A percentile compares a stretch with the other conserved stretches of the same genome.
phyloP scores from a whole-genome alignment of 139 green algal species.

The Nannochloris sp. region DNA sequence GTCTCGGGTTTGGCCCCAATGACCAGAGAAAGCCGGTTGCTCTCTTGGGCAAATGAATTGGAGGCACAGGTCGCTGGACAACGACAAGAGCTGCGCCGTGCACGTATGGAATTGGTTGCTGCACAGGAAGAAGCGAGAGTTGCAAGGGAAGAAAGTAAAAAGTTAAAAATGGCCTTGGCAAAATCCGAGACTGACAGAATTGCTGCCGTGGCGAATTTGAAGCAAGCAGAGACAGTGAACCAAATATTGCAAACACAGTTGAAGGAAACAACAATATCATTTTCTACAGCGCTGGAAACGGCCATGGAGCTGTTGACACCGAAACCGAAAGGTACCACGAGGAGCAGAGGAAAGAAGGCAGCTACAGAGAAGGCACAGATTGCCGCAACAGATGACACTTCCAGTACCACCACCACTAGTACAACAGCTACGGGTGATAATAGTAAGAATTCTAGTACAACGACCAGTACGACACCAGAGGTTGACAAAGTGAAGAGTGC shows the following conservation, averaged over 20 bases:
- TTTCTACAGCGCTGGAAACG: conserved; percentile 28
- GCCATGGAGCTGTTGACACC: conserved; percentile 19
- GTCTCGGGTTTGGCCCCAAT: conserved; percentile 1
- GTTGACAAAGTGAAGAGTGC: neutral
- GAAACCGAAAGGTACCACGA: neutral
- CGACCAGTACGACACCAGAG: neutral
- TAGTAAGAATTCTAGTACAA: neutral
- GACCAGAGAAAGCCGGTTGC: conserved; percentile 36
- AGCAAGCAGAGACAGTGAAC: conserved; percentile 23
- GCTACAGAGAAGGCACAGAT: neutral
- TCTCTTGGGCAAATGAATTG: conserved; percentile 39
- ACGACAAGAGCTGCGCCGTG: conserved; percentile 31
- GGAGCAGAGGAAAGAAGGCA: neutral
- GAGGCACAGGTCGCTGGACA: conserved; percentile 28
- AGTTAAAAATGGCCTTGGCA: conserved; percentile 16
- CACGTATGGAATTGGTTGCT: conserved; percentile 37
- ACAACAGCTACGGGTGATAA: neutral
- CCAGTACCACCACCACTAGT: neutral
- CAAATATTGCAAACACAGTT: conserved; percentile 33
- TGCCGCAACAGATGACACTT: neutral
- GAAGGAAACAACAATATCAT: conserved; percentile 24
- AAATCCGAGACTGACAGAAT: conserved; percentile 17
- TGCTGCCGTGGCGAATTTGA: neutral
- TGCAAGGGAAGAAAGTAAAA: conserved; percentile 5
- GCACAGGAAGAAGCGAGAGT: conserved; percentile 28